Percentiles rank a stretch among this genome's conserved stretches.
phyloP scores from a whole-genome alignment of 2,329 filamentous ascomycete species.

The Metarhizium anisopliae region DNA sequence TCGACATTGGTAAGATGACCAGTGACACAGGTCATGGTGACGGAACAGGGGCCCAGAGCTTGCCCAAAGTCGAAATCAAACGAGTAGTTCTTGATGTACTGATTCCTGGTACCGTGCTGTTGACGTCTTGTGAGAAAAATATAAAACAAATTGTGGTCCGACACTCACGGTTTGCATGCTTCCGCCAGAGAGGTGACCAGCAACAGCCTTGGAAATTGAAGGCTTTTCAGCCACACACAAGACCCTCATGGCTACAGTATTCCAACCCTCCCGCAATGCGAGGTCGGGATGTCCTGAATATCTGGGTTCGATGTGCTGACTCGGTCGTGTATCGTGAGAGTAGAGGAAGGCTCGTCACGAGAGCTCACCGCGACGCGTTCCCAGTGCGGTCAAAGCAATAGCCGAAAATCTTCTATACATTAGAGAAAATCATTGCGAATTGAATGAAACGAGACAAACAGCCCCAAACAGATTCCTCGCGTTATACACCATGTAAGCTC shows the following conservation, averaged over 20 bases:
- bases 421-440: background rate
- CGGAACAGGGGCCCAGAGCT: slow-evolving; percentile 70
- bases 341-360: background rate
- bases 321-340: background rate
- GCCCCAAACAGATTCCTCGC: background rate
- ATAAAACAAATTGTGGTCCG: background rate
- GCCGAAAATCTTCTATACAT: background rate
- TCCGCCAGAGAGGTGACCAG: slow-evolving; percentile 78
- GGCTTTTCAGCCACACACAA: slow-evolving; percentile 60
- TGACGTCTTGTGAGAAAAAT: slow-evolving; percentile 12
- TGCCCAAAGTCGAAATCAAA: slow-evolving; percentile 83
- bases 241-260: slow-evolving; percentile 33
- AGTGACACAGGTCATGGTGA: slow-evolving; percentile 88
- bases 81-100: slow-evolving; percentile 87
- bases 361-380: background rate
- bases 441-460: background rate
- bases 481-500: background rate
- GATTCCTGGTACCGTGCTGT: slow-evolving; percentile 60
- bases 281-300: background rate
- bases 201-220: slow-evolving; percentile 91
- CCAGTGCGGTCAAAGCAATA: background rate
- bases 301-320: background rate
- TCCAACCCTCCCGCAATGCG: background rate
- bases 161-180: slow-evolving; percentile 55
- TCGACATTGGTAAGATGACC: slow-evolving; percentile 80